Evolutionary conservation across 148 eudicot species (phyloP), one percentile per base, ranked within the genome.

Genomic region (Rheum nobile): DNA sequence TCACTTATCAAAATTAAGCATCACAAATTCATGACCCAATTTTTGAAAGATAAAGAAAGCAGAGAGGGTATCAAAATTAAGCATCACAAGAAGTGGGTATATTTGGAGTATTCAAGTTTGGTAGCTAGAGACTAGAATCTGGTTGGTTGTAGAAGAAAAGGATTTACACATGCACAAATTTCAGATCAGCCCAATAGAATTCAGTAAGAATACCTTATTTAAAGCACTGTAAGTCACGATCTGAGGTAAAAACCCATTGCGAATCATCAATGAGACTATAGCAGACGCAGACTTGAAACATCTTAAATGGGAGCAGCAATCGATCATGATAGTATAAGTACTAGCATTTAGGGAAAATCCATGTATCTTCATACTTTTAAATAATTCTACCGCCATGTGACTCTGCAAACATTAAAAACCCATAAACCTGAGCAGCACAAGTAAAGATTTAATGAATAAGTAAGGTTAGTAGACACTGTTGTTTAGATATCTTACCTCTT

Each of bases 301-400:
- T 74, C 81, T 79, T 74, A 81, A 72, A 77, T 84, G 68, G 81
- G 88, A 71, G 81, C 96, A 94, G 80, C 97, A 91, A 82, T 88
- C 85, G 67, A 94, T 87, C 97, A 94, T 86, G 71, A 89, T 88
- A 80, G 63, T 82, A 79, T 86, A 94, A 48, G 91, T 94, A 59
- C 81, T 81, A 59, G 80, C 86, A 86, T 94, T 80, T 67, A 86
- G 86, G 41, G 65, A 72, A 79, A 84, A 72, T 39, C 86, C 91
- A 61, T 74, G 74, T 47, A 75, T 71, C 76, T 75, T 85, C 90
- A 94, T 82, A 48, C 78, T 80, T 81, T 77, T 88, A 84, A 91
- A 93, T 61, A 89, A 80, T 67, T 88, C 81, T 77, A 85, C 69
- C 14, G 95, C 91, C 83, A 77, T 71, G 17, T 82, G 76, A 85